phyloP scores from a whole-genome alignment of 2,329 filamentous ascomycete species.

The Ambrosiella beaveri region DNA sequence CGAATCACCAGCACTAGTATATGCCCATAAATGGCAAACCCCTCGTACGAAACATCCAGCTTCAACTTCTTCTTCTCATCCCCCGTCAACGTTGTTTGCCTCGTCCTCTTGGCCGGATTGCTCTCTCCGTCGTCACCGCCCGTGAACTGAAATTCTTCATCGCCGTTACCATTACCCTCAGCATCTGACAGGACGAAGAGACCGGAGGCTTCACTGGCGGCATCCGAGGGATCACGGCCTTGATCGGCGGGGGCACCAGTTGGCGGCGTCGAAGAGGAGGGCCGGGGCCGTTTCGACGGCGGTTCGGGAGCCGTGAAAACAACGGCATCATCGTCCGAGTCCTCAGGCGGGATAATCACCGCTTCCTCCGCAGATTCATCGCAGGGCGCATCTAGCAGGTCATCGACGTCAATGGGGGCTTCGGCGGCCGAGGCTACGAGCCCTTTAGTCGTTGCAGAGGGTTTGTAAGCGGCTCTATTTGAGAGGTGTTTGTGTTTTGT shows the following conservation, averaged over 20 bases:
- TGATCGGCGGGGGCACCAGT: background rate
- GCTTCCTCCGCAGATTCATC: background rate
- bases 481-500: slow-evolving; percentile 65
- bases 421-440: slow-evolving; percentile 6
- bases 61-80: slow-evolving; percentile 84
- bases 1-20: slow-evolving; percentile 81
- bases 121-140: background rate
- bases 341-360: slow-evolving; percentile 15
- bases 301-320: slow-evolving; percentile 21
- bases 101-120: slow-evolving; percentile 26
- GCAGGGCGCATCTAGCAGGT: background rate
- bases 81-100: slow-evolving; percentile 20
- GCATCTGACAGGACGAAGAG: slow-evolving; percentile 8
- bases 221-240: background rate
- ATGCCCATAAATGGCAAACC: slow-evolving; percentile 87
- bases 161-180: background rate
- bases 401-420: slow-evolving; percentile 9
- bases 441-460: slow-evolving; percentile 15
- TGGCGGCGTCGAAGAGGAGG: background rate
- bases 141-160: background rate
- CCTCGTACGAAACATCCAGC: slow-evolving; percentile 78
- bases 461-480: slow-evolving; percentile 18
- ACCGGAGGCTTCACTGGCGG: background rate
- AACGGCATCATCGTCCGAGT: slow-evolving; percentile 19
- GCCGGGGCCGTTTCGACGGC: slow-evolving; percentile 15